Evolutionary conservation across 2,329 filamentous ascomycete species (phyloP).

Genomic region (Microsporum ferrugineum): DNA sequence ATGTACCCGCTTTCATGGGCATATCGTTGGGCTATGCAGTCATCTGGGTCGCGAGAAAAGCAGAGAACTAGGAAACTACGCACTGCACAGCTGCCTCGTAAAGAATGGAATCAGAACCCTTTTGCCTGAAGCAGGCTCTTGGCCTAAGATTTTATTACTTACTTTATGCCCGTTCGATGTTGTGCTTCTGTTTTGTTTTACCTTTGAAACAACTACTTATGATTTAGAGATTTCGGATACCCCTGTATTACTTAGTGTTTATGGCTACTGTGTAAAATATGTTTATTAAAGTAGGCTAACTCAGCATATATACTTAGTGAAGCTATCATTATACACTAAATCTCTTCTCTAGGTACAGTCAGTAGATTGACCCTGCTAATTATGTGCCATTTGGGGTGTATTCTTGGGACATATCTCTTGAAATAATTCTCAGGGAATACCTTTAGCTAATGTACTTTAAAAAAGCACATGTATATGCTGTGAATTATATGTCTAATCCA

Average conservation of each 20-base stretch:
- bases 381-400: too few species aligned
- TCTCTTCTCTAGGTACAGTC: too few species aligned
- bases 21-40: background rate
- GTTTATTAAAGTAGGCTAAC: background rate
- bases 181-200: background rate
- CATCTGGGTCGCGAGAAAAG: background rate
- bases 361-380: too few species aligned
- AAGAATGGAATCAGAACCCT: background rate
- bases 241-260: background rate
- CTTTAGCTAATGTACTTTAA: background rate
- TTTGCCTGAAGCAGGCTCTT: background rate
- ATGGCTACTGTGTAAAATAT: background rate
- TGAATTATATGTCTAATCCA: background rate
- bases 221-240: background rate
- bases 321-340: background rate
- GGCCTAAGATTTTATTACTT: background rate
- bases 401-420: too few species aligned
- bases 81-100: background rate
- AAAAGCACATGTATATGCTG: background rate
- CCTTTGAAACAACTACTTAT: background rate
- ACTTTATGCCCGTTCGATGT: background rate
- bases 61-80: background rate
- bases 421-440: too few species aligned
- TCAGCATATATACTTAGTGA: background rate
- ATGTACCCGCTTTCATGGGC: background rate